These are phyloP conservation scores for Lecanicillium sp. DNA, from an alignment of 2,329 filamentous ascomycete genomes.

Conservation along the genomic window DNA sequence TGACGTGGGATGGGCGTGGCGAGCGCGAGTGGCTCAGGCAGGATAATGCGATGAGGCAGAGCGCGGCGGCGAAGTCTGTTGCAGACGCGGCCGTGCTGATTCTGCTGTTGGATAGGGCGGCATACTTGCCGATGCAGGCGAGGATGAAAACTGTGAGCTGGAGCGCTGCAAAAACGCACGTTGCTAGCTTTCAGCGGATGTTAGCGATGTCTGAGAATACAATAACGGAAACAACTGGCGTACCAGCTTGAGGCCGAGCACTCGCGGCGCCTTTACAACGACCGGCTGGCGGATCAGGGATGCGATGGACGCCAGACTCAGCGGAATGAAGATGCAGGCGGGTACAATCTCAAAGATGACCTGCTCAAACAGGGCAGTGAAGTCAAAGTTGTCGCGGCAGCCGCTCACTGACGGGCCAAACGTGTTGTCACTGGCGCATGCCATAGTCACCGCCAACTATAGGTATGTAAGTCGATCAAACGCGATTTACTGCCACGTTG, in stretches of 20 bases:
- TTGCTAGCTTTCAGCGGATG: not conserved
- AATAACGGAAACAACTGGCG: not conserved
- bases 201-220: not conserved
- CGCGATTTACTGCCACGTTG: too few relatives aligned
- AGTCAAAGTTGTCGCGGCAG: constrained; percentile 10
- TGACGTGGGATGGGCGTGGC: not conserved
- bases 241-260: not conserved
- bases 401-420: not conserved
- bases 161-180: not conserved
- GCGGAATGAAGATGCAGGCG: constrained; percentile 2
- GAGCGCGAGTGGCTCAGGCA: not conserved
- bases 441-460: not conserved
- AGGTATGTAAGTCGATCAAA: too few relatives aligned
- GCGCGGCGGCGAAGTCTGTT: not conserved
- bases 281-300: not conserved
- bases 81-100: not conserved
- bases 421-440: not conserved
- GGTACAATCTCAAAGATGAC: constrained; percentile 2
- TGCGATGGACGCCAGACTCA: not conserved
- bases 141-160: not conserved
- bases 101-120: not conserved
- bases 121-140: not conserved
- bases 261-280: not conserved
- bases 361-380: constrained; percentile 7
- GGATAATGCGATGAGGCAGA: not conserved